Percentiles rank a stretch among this genome's conserved stretches.
phyloP scores from a whole-genome alignment of 2,329 filamentous ascomycete genomes.

The Chlorencoelia australis region DNA sequence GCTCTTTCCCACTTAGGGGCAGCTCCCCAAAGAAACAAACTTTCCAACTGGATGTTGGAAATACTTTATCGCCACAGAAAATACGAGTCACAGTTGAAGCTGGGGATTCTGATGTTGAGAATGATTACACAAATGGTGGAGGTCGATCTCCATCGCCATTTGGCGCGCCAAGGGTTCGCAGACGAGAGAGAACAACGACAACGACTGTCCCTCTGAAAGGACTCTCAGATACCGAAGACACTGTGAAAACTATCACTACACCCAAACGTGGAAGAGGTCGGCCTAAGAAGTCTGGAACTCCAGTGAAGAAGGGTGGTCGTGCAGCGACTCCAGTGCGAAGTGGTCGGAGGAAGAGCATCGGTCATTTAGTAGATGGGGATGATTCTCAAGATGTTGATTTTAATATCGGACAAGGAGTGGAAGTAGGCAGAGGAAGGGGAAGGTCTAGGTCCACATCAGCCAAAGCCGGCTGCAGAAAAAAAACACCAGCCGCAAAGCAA shows the following conservation, averaged over 20 bases:
- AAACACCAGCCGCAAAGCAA: too few relatives aligned
- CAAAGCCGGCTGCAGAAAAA: too few relatives aligned
- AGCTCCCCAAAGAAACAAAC: conserved; percentile 28
- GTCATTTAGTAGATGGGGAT: conserved; percentile 17
- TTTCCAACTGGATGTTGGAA: conserved; percentile 27
- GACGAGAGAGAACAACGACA: conserved; percentile 23
- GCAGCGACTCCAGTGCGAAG: conserved; percentile 18
- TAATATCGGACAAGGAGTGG: conserved; percentile 13
- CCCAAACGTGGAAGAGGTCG: conserved; percentile 33
- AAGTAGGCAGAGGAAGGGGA: conserved; percentile 3
- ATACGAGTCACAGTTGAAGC: conserved; percentile 28
- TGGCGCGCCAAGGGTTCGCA: conserved; percentile 12
- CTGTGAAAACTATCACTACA: conserved; percentile 23
- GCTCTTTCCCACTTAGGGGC: conserved; percentile 18
- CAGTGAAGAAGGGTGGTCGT: conserved; percentile 22
- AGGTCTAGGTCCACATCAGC: conserved; percentile 5
- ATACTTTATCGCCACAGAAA: conserved; percentile 26
- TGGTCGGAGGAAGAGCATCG: conserved; percentile 18
- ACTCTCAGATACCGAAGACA: conserved; percentile 24
- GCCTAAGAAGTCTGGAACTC: conserved; percentile 32
- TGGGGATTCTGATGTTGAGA: conserved; percentile 20
- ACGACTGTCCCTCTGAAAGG: conserved; percentile 26
- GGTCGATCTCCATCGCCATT: conserved; percentile 14
- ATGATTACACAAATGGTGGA: conserved; percentile 13
- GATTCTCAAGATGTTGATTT: conserved; percentile 19